Percentiles rank a stretch among this genome's conserved stretches.
Evolutionary conservation across 2,329 filamentous ascomycete species (phyloP).

Genomic region (Pezicula carpinea): DNA sequence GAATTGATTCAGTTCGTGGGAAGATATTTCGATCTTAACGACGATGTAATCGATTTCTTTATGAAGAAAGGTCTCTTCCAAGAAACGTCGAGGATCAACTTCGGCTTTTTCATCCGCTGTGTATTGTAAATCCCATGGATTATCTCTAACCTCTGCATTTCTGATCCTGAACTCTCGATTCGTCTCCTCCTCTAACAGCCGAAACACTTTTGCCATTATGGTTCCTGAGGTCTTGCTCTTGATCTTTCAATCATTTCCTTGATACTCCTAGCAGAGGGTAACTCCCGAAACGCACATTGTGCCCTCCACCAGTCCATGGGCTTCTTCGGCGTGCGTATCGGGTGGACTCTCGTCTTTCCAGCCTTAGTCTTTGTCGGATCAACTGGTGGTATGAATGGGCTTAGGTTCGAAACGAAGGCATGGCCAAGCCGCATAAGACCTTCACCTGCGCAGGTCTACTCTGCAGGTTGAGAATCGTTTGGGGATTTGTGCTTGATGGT

Average conservation of each 20-base stretch:
- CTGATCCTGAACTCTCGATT: conserved; percentile 32
- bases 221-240: conserved; percentile 47
- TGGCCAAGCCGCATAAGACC: conserved; percentile 1
- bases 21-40: not conserved
- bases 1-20: not conserved
- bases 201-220: conserved; percentile 61
- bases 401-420: conserved; percentile 26
- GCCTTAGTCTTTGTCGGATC: conserved; percentile 47
- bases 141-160: conserved; percentile 11
- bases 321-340: not conserved
- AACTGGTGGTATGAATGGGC: conserved; percentile 50
- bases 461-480: not conserved
- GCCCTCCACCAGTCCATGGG: conserved; percentile 9
- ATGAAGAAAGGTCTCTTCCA: conserved; percentile 6
- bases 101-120: conserved; percentile 19
- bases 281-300: conserved; percentile 10
- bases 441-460: conserved; percentile 2
- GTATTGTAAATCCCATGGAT: conserved; percentile 7
- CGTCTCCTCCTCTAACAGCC: conserved; percentile 41
- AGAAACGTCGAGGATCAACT: conserved; percentile 2
- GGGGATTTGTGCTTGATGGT: conserved; percentile 3
- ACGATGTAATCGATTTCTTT: conserved; percentile 2
- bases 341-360: conserved; percentile 2
- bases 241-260: not conserved
- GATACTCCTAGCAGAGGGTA: not conserved